A percentile compares a stretch with the other conserved stretches of the same genome.
Conservation (phyloP, 23 red algal genomes). For the Gracilaria gracilis region DNA sequence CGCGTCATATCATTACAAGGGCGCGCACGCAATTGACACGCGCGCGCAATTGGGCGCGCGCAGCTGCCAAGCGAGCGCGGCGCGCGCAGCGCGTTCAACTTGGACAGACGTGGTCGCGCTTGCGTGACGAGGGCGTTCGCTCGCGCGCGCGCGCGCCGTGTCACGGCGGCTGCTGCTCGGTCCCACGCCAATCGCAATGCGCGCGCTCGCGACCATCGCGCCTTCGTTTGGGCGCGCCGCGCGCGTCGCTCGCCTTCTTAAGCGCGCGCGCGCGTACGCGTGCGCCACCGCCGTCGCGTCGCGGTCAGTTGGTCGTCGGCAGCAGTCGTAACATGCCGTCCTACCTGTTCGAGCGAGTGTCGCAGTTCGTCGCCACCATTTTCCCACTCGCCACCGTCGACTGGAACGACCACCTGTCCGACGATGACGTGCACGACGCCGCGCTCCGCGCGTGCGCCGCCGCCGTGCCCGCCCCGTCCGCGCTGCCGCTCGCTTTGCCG, state of each 20-base stretch:
- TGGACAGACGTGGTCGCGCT: no score
- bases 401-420: constrained; percentile 27
- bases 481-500: not conserved
- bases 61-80: not conserved
- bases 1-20: no score
- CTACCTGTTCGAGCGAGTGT: constrained; percentile 15
- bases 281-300: no score
- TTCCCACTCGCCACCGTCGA: constrained; percentile 8
- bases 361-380: not conserved
- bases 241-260: not conserved
- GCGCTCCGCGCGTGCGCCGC: not conserved
- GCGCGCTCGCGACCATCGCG: not conserved
- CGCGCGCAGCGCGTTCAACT: not conserved
- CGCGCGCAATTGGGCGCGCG: not conserved
- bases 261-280: not conserved
- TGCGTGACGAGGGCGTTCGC: no score
- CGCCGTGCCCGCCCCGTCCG: not conserved
- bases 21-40: no score
- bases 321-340: not conserved
- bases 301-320: not conserved
- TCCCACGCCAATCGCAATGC: not conserved
- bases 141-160: no score
- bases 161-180: not conserved
- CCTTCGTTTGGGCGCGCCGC: not conserved
- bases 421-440: not conserved